Percentiles rank a stretch among this genome's conserved stretches.
These are phyloP conservation scores for Rhodocollybia butyracea DNA, from an alignment of 768 basidiomycete species.

Conservation along the genomic window DNA sequence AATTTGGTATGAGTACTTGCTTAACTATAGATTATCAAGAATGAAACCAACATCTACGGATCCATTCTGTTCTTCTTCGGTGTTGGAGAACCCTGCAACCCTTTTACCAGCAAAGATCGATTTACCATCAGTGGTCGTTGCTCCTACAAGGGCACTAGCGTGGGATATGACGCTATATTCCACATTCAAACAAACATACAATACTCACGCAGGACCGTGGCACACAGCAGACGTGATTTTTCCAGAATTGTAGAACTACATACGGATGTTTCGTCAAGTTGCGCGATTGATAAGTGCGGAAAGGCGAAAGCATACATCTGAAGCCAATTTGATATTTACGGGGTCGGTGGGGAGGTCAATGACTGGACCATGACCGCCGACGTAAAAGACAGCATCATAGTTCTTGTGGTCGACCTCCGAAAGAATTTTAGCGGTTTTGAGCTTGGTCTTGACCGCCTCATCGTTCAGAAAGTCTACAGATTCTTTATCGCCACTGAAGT, in stretches of 20 bases:
- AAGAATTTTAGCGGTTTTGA: conserved; percentile 57
- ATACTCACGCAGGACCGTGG: conserved; percentile 70
- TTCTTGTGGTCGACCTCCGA: conserved; percentile 53
- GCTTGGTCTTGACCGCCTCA: conserved; percentile 44
- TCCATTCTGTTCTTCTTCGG: conserved; percentile 52
- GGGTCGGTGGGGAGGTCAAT: conserved; percentile 64
- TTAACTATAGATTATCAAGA: not conserved
- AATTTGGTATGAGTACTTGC: not conserved
- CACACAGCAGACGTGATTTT: conserved; percentile 75
- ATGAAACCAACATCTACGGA: conserved; percentile 38
- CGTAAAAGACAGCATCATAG: conserved; percentile 75
- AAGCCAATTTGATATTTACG: conserved; percentile 52
- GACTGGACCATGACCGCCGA: conserved; percentile 78
- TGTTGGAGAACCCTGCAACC: conserved; percentile 69
- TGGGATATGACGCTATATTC: not conserved
- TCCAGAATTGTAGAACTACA: conserved; percentile 61
- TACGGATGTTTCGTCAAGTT: not conserved
- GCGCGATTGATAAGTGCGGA: not conserved
- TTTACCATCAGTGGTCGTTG: conserved; percentile 49
- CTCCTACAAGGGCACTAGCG: conserved; percentile 56
- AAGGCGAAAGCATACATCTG: conserved; percentile 39
- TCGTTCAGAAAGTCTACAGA: conserved; percentile 59
- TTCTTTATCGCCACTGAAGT: conserved; percentile 51
- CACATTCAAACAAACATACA: not conserved
- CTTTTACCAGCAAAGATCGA: conserved; percentile 61